phyloP scores from a whole-genome alignment of 2,329 filamentous ascomycete species.

The Thelonectria rubi region DNA sequence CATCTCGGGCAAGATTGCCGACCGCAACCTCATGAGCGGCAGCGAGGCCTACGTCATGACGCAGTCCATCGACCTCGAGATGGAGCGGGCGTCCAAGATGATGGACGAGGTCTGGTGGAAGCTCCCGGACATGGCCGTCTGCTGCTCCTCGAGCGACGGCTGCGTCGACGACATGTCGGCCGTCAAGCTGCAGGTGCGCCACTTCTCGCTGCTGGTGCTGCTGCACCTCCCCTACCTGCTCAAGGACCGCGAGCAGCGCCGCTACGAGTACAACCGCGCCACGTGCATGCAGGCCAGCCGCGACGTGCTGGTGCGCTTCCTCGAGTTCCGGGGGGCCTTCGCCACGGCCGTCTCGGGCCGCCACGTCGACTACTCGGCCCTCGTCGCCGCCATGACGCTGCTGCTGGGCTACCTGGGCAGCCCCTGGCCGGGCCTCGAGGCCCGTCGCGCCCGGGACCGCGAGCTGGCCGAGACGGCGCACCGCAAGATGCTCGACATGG shows the following conservation, averaged over 20 bases:
- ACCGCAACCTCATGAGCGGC: conserved; percentile 53
- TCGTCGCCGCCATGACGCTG: conserved; percentile 61
- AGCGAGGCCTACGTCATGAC: conserved; percentile 52
- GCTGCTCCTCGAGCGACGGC: conserved; percentile 32
- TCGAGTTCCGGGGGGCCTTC: conserved; percentile 52
- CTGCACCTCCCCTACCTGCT: conserved; percentile 66
- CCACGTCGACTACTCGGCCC: conserved; percentile 61
- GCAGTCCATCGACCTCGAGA: conserved; percentile 57
- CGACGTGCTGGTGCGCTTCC: conserved; percentile 58
- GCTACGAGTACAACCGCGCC: conserved; percentile 55
- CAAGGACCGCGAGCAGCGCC: conserved; percentile 51
- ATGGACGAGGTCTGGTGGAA: conserved; percentile 61
- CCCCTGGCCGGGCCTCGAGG: conserved; percentile 40
- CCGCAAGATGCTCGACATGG: conserved; percentile 52
- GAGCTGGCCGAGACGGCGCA: conserved; percentile 49
- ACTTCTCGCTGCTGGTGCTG: conserved; percentile 60
- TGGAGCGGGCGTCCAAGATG: conserved; percentile 53
- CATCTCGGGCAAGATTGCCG: conserved; percentile 56
- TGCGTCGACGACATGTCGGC: conserved; percentile 39
- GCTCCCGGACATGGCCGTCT: conserved; percentile 41
- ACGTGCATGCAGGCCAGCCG: conserved; percentile 61
- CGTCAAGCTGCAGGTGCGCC: conserved; percentile 59
- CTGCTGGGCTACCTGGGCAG: conserved; percentile 60
- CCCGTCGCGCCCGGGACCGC: conserved; percentile 45
- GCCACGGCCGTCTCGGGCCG: conserved; percentile 44